Percentiles rank a stretch among this genome's conserved stretches.
Evolutionary conservation across 1,139 yeast genomes (phyloP).

Genomic region (Geotrichum siamense): DNA sequence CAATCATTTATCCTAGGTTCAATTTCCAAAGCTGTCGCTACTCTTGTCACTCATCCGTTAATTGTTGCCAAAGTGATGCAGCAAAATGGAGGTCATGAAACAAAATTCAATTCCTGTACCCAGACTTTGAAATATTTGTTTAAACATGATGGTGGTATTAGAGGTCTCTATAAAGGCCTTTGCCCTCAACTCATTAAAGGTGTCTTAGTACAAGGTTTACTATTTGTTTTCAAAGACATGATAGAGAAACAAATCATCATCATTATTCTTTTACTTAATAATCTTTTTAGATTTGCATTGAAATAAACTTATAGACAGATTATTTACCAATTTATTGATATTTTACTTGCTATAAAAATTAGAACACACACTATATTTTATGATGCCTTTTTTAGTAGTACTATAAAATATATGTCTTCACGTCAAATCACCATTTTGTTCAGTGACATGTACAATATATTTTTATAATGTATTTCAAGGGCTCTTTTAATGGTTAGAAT

Average conservation of each 20-base stretch:
- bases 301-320: no score
- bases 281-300: background rate
- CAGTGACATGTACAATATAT: no score
- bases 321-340: no score
- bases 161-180: conserved; percentile 66
- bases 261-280: background rate
- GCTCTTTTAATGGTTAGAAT: no score
- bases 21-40: conserved; percentile 70
- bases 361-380: no score
- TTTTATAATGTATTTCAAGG: no score
- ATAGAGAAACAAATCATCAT: background rate
- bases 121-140: conserved; percentile 46
- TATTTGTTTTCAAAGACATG: conserved; percentile 76
- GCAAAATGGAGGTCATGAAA: conserved; percentile 30
- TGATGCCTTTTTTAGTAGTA: no score
- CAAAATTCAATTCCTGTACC: conserved; percentile 43
- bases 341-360: no score
- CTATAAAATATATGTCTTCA: no score
- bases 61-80: conserved; percentile 74
- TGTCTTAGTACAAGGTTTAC: conserved; percentile 74
- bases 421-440: no score
- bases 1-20: conserved; percentile 72
- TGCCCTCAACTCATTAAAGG: conserved; percentile 79
- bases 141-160: conserved; percentile 43
- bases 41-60: conserved; percentile 73